Evolutionary conservation across 2,329 filamentous ascomycete genomes (phyloP).

Genomic region (Incumbomyces lentus): DNA sequence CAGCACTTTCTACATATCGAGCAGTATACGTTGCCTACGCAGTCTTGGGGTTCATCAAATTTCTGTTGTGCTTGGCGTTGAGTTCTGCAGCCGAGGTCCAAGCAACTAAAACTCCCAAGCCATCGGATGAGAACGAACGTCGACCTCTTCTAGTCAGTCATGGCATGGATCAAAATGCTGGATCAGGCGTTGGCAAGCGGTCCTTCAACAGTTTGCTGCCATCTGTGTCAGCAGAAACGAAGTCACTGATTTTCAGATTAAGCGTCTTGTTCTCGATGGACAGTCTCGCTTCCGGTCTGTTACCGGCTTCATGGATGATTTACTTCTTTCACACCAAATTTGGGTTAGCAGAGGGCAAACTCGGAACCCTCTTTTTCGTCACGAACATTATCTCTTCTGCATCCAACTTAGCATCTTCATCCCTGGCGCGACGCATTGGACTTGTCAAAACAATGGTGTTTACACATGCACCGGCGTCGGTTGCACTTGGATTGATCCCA

Average conservation of each 20-base stretch:
- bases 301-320: constrained; percentile 44
- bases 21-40: constrained; percentile 50
- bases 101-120: background rate
- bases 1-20: constrained; percentile 40
- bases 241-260: constrained; percentile 47
- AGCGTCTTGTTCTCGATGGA: constrained; percentile 59
- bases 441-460: constrained; percentile 61
- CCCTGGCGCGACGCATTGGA: constrained; percentile 55
- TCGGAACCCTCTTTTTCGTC: constrained; percentile 45
- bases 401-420: constrained; percentile 43
- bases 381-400: constrained; percentile 34
- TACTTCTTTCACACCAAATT: constrained; percentile 49
- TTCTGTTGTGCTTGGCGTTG: constrained; percentile 42
- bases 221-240: constrained; percentile 47
- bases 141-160: background rate
- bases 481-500: constrained; percentile 55
- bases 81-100: constrained; percentile 35
- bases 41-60: constrained; percentile 46
- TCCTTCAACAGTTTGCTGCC: constrained; percentile 34
- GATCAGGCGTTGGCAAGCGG: background rate
- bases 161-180: background rate
- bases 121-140: background rate
- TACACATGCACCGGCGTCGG: constrained; percentile 58
- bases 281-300: constrained; percentile 59
- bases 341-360: constrained; percentile 38